phyloP scores from a whole-genome alignment of 2,329 filamentous ascomycete species.

The Dryadomyces quercus-mongolicae region DNA sequence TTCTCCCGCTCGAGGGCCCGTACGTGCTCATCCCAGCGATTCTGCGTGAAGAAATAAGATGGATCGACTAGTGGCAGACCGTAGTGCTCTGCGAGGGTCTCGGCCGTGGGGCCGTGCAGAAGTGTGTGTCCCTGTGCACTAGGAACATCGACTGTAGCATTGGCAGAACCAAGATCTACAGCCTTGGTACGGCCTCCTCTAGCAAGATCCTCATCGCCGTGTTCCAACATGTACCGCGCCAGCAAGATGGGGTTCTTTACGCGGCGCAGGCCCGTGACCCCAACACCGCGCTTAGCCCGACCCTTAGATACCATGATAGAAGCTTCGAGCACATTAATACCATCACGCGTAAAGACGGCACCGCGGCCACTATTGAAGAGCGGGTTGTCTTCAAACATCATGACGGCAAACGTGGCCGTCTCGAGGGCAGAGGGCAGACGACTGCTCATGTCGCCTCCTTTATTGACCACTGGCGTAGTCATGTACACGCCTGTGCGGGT shows the following conservation, averaged over 20 bases:
- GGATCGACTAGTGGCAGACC: conserved; percentile 58
- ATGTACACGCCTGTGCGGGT: conserved; percentile 34
- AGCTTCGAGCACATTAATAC: conserved; percentile 75
- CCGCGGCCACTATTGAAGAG: conserved; percentile 79
- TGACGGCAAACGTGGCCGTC: conserved; percentile 63
- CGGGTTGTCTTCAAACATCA: conserved; percentile 63
- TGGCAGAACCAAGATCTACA: not conserved
- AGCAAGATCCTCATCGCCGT: conserved; percentile 46
- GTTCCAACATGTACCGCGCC: conserved; percentile 57
- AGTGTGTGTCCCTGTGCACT: conserved; percentile 38
- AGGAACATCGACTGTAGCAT: conserved; percentile 14
- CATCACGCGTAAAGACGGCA: conserved; percentile 75
- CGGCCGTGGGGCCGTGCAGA: conserved; percentile 47
- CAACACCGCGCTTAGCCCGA: conserved; percentile 62
- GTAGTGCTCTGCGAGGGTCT: conserved; percentile 54
- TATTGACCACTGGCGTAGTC: conserved; percentile 17
- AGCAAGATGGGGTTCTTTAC: conserved; percentile 74
- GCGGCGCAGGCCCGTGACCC: conserved; percentile 57
- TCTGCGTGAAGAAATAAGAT: conserved; percentile 67
- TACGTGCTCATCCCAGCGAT: conserved; percentile 58
- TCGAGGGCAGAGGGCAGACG: conserved; percentile 51
- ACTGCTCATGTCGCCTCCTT: not conserved
- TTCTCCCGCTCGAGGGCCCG: conserved; percentile 35
- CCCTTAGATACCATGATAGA: conserved; percentile 73
- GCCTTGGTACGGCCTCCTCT: not conserved